Evolutionary conservation across 805 yeast genomes (phyloP), one percentile per base, ranked within the genome.

Genomic region (Metschnikowia matae): DNA sequence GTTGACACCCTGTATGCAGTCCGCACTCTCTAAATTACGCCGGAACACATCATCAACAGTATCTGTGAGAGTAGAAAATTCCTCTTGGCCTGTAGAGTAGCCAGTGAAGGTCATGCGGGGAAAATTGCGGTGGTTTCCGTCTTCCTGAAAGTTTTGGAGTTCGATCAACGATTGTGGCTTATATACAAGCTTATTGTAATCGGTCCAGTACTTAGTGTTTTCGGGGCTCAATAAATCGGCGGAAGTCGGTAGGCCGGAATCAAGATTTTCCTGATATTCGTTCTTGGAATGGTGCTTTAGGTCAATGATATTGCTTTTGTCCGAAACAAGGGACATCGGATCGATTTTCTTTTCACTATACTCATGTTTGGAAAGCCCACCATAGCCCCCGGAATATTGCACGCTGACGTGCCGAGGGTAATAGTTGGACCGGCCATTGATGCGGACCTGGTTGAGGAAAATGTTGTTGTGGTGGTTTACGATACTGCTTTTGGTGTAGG

Each of bases 401-500:
- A 91, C 89, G n/a, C 89, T 59, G 34, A 89, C 59, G 0, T 87
- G 81, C 49, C 98, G 69, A 1, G 99, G 98, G n/a, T 85, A 75
- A 62, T 82, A 89, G 54, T 68, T 71, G 47, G 62, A 59, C n/a
- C 82, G 59, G 4, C 69, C 70, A 41, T 55, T 56, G 13, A 51
- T 46, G 35, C 47, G 52, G 37, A 52, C 40, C 5, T 65, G 39
- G 53, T 56, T 48, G 54, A 64, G 57, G 45, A 70, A 72, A 33
- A 79, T 77, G 0, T 80, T 66, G 47, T 77, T 76, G 7, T 73
- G 65, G 40, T 72, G 83, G 71, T 15, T 68, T 2, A 85, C 78
- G 52, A 77, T 79, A 3, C 75, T 67, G 14, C 43, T 20, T 17
- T 36, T 38, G n/a, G 65, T 64, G 61, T 78, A 85, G 31, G 81